Evolutionary conservation across 2,329 filamentous ascomycete species (phyloP).

Genomic region (Cladosporium sp.): DNA sequence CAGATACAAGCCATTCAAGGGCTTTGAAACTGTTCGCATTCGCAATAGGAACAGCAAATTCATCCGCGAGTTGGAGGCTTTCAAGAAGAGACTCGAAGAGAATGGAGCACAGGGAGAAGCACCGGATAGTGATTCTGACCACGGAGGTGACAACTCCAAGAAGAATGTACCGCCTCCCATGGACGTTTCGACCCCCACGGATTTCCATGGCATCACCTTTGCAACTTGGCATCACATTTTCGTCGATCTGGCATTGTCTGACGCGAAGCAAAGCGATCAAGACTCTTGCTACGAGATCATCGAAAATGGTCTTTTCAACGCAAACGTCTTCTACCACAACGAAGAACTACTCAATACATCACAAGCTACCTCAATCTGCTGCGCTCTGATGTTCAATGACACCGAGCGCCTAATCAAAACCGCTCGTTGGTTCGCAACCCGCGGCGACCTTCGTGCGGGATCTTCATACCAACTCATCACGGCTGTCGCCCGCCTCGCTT

Average conservation of each 20-base stretch:
- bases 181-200: conserved; percentile 37
- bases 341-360: conserved; percentile 23
- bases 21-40: conserved; percentile 22
- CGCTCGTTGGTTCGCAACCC: conserved; percentile 78
- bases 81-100: conserved; percentile 43
- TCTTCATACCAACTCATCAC: conserved; percentile 82
- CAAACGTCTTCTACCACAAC: conserved; percentile 73
- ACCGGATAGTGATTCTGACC: conserved; percentile 13
- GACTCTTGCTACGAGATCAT: conserved; percentile 76
- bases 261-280: conserved; percentile 63
- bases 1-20: conserved; percentile 46
- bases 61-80: conserved; percentile 29
- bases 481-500: conserved; percentile 69
- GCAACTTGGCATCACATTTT: conserved; percentile 86
- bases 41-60: conserved; percentile 12
- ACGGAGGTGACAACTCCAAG: conserved; percentile 18
- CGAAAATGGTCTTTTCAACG: conserved; percentile 67
- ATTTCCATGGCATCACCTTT: conserved; percentile 76
- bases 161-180: conserved; percentile 13
- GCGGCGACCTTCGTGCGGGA: conserved; percentile 63
- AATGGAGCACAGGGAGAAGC: conserved; percentile 14
- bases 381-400: conserved; percentile 76
- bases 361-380: conserved; percentile 45
- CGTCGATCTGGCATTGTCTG: conserved; percentile 74
- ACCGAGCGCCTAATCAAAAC: conserved; percentile 69